phyloP scores from a whole-genome alignment of 257 asterid genomes.

The Lithospermum erythrorhizon region DNA sequence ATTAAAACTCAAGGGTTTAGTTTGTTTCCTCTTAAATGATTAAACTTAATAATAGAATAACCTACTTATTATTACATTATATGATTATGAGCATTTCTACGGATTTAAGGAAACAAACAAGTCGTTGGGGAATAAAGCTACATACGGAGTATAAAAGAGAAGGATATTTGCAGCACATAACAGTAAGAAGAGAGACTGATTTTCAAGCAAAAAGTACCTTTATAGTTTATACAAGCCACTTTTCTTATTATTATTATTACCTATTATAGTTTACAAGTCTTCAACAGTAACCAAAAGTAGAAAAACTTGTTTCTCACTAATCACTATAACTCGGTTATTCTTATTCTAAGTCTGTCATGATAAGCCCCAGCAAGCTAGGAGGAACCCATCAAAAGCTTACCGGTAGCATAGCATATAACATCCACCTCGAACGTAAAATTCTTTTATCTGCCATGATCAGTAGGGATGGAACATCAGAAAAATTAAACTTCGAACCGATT shows the following conservation, averaged over 20 bases:
- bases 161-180: neutral
- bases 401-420: neutral
- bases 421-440: neutral
- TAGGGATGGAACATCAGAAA: no score
- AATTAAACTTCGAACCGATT: no score
- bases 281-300: neutral
- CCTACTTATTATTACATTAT: no score
- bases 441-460: neutral
- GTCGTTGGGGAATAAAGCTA: no score
- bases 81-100: no score
- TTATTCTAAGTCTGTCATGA: neutral
- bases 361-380: neutral
- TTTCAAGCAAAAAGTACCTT: conserved; percentile 2
- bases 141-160: no score
- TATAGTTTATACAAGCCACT: conserved; percentile 15
- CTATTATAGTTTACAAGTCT: neutral
- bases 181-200: neutral
- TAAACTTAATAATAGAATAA: no score
- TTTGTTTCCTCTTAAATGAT: no score
- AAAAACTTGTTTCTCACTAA: neutral
- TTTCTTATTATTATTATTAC: neutral
- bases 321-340: neutral
- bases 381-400: neutral
- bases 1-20: no score
- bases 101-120: no score